Conservation (phyloP, 2,329 filamentous ascomycete genomes). For the Neonectria ditissima region DNA sequence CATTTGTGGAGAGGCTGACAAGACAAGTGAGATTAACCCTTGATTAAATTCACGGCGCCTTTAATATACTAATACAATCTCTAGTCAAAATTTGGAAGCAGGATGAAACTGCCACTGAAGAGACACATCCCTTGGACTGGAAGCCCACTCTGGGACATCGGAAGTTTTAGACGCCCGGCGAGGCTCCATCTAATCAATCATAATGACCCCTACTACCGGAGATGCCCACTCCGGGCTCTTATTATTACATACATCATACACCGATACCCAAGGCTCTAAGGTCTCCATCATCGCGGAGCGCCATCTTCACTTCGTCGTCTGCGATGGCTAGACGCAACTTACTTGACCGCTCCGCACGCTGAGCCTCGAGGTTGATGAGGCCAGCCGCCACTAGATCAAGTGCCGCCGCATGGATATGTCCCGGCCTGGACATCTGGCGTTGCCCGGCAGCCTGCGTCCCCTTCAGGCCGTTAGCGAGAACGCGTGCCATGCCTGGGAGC, state of each 20-base stretch:
- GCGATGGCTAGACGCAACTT: conserved; percentile 88
- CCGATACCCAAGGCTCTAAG: conserved; percentile 81
- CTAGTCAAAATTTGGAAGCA: conserved; percentile 94
- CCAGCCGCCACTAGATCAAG: conserved; percentile 89
- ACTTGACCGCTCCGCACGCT: conserved; percentile 85
- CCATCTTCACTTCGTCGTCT: conserved; percentile 90
- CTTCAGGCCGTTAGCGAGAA: conserved; percentile 48
- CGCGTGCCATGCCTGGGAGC: conserved; percentile 53
- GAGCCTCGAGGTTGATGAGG: conserved; percentile 84
- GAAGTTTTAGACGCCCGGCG: conserved; percentile 69
- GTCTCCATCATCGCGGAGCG: conserved; percentile 88
- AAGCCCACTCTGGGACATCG: conserved; percentile 82
- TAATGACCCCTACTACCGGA: conserved; percentile 11
- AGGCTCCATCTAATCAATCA: conserved; percentile 25
- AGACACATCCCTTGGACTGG: conserved; percentile 94
- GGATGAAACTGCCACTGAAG: conserved; percentile 89
- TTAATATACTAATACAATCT: conserved; percentile 41
- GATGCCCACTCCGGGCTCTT: conserved; percentile 25
- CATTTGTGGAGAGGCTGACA: conserved; percentile 95
- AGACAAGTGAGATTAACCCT: conserved; percentile 73
- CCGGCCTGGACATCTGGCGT: conserved; percentile 49
- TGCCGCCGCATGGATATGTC: conserved; percentile 75
- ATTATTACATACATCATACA: conserved; percentile 48
- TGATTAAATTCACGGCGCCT: background rate
- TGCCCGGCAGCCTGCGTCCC: conserved; percentile 44